A percentile compares a stretch with the other conserved stretches of the same genome.
phyloP scores from a whole-genome alignment of 805 yeast genomes.

The Ogataea pini region DNA sequence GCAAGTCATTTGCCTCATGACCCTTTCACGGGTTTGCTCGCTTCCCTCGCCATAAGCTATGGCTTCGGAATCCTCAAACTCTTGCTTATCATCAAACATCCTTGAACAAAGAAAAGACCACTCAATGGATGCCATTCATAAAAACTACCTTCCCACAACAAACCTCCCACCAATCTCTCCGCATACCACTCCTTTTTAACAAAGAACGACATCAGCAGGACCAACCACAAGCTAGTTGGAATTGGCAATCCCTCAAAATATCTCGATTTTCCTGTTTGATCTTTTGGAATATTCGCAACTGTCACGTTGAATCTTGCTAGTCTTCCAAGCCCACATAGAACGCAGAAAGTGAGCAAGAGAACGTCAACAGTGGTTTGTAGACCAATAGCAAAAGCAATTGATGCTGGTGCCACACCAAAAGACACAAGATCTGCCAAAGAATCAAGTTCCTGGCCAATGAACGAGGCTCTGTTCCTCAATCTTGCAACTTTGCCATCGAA shows the following conservation, averaged over 20 bases:
- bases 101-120: constrained; percentile 68
- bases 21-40: too few species aligned
- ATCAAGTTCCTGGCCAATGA: constrained; percentile 97
- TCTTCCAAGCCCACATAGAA: constrained; percentile 89
- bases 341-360: constrained; percentile 75
- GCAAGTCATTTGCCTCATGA: too few species aligned
- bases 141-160: constrained; percentile 51
- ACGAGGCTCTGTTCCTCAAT: constrained; percentile 83
- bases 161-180: constrained; percentile 63
- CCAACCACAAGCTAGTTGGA: constrained; percentile 81
- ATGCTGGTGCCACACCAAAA: constrained; percentile 94
- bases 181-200: constrained; percentile 50
- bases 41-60: constrained; percentile 26
- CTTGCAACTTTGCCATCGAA: constrained; percentile 98
- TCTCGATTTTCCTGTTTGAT: constrained; percentile 78
- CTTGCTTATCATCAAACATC: constrained; percentile 90
- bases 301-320: constrained; percentile 95
- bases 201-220: constrained; percentile 67
- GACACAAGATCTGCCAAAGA: constrained; percentile 93
- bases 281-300: constrained; percentile 90
- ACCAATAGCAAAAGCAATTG: constrained; percentile 89
- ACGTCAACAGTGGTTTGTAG: constrained; percentile 82
- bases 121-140: constrained; percentile 77
- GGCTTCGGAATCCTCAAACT: constrained; percentile 90
- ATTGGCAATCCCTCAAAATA: constrained; percentile 97